Conservation (phyloP, 768 basidiomycete species). For the Austroboletus eburneus region DNA sequence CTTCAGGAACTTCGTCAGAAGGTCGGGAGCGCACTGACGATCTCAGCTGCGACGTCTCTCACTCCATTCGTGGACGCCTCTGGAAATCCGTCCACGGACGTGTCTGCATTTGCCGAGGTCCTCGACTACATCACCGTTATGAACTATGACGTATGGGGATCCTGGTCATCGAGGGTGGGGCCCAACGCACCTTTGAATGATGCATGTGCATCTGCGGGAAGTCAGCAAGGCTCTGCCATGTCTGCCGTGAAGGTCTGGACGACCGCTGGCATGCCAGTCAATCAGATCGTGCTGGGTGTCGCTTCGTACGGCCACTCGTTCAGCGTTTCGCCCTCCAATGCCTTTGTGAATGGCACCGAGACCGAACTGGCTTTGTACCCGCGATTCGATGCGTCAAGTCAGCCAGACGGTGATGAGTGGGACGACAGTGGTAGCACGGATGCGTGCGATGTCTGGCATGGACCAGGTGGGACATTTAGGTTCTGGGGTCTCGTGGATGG, state of each 20-base stretch:
- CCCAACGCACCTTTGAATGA: conserved; percentile 79
- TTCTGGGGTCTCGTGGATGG: background rate
- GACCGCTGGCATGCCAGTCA: conserved; percentile 64
- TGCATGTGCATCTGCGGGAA: conserved; percentile 54
- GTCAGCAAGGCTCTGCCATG: conserved; percentile 70
- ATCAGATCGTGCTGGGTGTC: conserved; percentile 73
- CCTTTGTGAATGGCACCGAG: conserved; percentile 31
- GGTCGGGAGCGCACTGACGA: conserved; percentile 45
- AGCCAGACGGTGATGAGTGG: conserved; percentile 52
- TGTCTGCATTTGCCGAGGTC: conserved; percentile 62
- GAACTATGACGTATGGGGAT: conserved; percentile 60
- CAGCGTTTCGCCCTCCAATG: conserved; percentile 35
- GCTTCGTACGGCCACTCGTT: conserved; percentile 79
- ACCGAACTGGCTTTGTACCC: conserved; percentile 45
- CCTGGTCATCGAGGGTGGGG: conserved; percentile 51
- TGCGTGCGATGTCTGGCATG: background rate
- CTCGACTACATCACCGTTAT: conserved; percentile 62
- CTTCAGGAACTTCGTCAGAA: conserved; percentile 58
- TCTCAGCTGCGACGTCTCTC: conserved; percentile 67
- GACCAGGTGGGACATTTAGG: background rate
- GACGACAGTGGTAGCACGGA: conserved; percentile 31
- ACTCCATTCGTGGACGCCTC: conserved; percentile 58
- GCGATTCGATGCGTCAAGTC: conserved; percentile 38
- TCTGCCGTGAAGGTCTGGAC: conserved; percentile 69
- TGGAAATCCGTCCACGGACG: conserved; percentile 60